Base-by-base conservation (phyloP, 495 filamentous ascomycete species). In the Lophiostoma macrostomum region DNA sequence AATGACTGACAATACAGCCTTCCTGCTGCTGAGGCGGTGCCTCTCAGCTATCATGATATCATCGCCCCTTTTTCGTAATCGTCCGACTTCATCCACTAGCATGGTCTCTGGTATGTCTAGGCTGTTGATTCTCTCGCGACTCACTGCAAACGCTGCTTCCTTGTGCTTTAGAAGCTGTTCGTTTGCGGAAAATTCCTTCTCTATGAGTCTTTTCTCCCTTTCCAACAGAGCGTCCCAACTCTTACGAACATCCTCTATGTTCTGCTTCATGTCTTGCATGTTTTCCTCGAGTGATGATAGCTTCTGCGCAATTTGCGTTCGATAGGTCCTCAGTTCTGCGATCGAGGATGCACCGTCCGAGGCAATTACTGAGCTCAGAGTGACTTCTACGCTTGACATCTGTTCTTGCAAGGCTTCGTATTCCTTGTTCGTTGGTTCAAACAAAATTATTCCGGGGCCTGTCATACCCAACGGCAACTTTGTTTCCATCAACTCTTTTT, bases 361-460 rank as follows among this genome's bases (percentile, higher is more conserved):
- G 7, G 3, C 3, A 11, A 44, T 44, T 12, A 12, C n/a, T 30
- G 14, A 44, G 11, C 14, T 8, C 3, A 8, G 10, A 22, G 2
- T 18, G 29, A 3, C 16, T 32, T 3, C 12, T 11, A 34, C 5
- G 4, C 24, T 27, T 14, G 14, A 34, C 22, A 11, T 13, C 12
- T 14, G 11, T 47, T 20, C 18, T 32, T 50, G 31, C 11, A 50
- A 14, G 10, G 37, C 18, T 14, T 29, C 18, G 13, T 50, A 4
- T 7, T 24, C 7, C 14, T 23, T 16, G 18, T 37, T 5, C 12
- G 29, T 19, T 1, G 28, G 2, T 28, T 47, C 31, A 32, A 23
- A 40, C 1, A 56, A 7, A 1, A 56, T 14, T 32, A 27, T 47
- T 23, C 52, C 43, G 1, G 34, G 42, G n/a, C 49, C 52, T 7